These are phyloP conservation scores for Tylopilus subfusipes DNA, from an alignment of 768 basidiomycete species.

Conservation along the genomic window DNA sequence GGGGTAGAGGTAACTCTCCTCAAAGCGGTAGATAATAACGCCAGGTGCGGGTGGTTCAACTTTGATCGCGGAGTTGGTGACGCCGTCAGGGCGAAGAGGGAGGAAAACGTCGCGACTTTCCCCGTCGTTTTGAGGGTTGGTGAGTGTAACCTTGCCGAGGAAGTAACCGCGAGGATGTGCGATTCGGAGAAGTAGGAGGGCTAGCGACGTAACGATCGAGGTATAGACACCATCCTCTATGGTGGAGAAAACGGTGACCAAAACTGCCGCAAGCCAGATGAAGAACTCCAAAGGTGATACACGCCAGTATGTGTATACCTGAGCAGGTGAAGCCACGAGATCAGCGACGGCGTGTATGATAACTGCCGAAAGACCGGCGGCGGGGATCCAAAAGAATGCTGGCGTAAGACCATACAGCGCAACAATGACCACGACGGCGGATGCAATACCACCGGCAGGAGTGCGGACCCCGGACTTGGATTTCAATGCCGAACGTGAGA, in stretches of 20 bases:
- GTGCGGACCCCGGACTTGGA: slow-evolving; percentile 97
- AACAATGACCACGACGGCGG: slow-evolving; percentile 85
- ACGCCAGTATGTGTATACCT: slow-evolving; percentile 88
- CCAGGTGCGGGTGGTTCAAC: slow-evolving; percentile 81
- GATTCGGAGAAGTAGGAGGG: slow-evolving; percentile 77
- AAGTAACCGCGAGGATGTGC: slow-evolving; percentile 88
- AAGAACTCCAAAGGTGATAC: slow-evolving; percentile 90
- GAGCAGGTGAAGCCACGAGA: slow-evolving; percentile 79
- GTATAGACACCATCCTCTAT: slow-evolving; percentile 93
- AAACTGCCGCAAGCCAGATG: slow-evolving; percentile 82
- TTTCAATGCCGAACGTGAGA: slow-evolving; percentile 96
- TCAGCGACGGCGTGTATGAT: slow-evolving; percentile 93
- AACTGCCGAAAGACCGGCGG: slow-evolving; percentile 79
- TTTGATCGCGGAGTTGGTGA: slow-evolving; percentile 66
- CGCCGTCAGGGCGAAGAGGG: slow-evolving; percentile 58
- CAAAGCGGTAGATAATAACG: slow-evolving; percentile 85
- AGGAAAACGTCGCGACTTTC: slow-evolving; percentile 74
- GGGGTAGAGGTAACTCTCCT: slow-evolving; percentile 87
- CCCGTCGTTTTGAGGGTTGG: slow-evolving; percentile 34
- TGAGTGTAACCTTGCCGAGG: slow-evolving; percentile 78
- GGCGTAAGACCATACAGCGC: slow-evolving; percentile 92
- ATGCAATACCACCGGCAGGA: slow-evolving; percentile 81
- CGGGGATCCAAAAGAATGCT: slow-evolving; percentile 90
- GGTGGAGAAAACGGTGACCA: slow-evolving; percentile 88
- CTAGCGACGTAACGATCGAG: slow-evolving; percentile 76